These are phyloP conservation scores for Carex scoparia DNA, from an alignment of 176 grass and related monocot genomes.

Conservation along the genomic window DNA sequence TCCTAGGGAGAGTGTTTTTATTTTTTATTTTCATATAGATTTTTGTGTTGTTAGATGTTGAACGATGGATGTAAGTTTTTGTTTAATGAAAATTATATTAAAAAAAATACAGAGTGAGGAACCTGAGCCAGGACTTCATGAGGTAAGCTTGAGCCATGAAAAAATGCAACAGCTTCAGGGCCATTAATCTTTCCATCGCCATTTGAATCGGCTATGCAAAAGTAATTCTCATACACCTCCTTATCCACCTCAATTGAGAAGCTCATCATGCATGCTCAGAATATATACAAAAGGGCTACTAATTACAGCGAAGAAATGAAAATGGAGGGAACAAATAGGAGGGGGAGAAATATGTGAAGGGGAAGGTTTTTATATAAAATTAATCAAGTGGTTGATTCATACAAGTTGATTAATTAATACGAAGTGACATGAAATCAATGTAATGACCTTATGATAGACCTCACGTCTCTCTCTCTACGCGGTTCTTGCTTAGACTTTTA, in stretches of 20 bases:
- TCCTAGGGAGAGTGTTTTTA: no score
- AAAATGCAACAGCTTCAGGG: slow-evolving; percentile 6
- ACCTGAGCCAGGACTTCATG: background rate
- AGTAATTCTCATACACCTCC: slow-evolving; percentile 24
- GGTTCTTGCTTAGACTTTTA: slow-evolving; percentile 1
- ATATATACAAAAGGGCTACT: background rate
- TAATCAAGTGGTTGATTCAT: background rate
- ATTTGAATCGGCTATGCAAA: slow-evolving; percentile 7
- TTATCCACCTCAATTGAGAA: slow-evolving; percentile 4
- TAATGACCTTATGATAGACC: background rate
- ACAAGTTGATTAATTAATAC: background rate
- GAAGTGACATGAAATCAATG: background rate
- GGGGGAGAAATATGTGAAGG: background rate
- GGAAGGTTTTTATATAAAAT: background rate
- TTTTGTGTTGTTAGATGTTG: no score
- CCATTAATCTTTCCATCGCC: slow-evolving; percentile 6
- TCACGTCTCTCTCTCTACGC: background rate
- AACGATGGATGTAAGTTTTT: no score
- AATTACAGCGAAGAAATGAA: background rate
- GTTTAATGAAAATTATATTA: no score
- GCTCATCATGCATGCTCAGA: background rate
- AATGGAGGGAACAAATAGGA: background rate
- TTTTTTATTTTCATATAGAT: no score
- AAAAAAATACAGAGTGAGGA: background rate
- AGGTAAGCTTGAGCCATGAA: background rate